Evolutionary conservation across 495 filamentous ascomycete species (phyloP), one percentile per base, ranked within the genome.

Genomic region (Hyaloscypha hepaticicola): DNA sequence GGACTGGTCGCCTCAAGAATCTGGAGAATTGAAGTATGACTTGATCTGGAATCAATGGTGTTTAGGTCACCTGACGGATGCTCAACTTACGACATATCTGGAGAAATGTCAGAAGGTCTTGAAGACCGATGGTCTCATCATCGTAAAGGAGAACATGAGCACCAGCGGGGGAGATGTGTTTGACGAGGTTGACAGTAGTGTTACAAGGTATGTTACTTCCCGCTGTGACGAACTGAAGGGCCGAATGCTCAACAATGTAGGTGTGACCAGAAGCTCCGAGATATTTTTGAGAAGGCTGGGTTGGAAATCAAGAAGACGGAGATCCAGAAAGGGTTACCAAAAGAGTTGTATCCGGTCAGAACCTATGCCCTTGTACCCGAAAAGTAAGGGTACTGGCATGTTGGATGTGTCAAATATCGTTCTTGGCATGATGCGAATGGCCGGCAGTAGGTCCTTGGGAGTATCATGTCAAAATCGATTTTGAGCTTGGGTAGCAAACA

Each of bases 21-120:
- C 59, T 12, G 74, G 79, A 5, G 80, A 77, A 27, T 76, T 73
- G 51, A 81, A 45, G 79, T 93, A 83, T 64, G 81, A 87, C 65
- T 68, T 89, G 51, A 79, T 90, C 68, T 89, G 86, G 83, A 90
- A 85, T 55, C 94, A 97, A 76, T 96, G 93, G 93, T 97, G 93
- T 77, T 76, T 96, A n/a, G 91, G 92, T 19, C 89, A 97, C 72
- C 76, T 97, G 58, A 93, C 86, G n/a, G 94, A 96, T 77, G 70
- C 70, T 41, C 86, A 96, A 75, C 73, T 97, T 24, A 83, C 87
- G 24, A 79, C 72, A 16, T 96, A 88, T 64, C 75, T 97, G 11
- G 61, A 75, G 66, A 78, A 88, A 41, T 91, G 91, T 70, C 80
- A 77, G 45, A 67, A 69, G 0, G 83, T 79, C 0, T 64, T 96